phyloP scores from a whole-genome alignment of 169 alveolate species.

The Eimeria necatrix region DNA sequence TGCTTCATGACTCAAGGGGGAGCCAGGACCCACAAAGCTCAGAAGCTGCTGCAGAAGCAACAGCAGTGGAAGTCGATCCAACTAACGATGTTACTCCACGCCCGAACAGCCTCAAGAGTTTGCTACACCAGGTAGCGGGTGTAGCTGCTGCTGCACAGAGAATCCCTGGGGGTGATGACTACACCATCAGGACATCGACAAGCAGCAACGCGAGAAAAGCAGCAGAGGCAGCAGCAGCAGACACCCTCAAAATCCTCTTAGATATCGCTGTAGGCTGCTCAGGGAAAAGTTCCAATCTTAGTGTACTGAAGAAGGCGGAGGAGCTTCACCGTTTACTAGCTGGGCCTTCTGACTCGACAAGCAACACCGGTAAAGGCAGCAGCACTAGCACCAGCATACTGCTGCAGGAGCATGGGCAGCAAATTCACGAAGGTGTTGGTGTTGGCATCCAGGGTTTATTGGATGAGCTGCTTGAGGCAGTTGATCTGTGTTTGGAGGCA shows the following conservation, averaged over 20 bases:
- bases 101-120: slow-evolving; percentile 38
- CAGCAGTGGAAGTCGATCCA: slow-evolving; percentile 6
- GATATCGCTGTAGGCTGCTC: slow-evolving; percentile 1
- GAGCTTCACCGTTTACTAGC: slow-evolving; percentile 42
- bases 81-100: background rate
- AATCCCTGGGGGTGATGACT: slow-evolving; percentile 74
- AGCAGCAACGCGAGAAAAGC: slow-evolving; percentile 38
- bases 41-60: background rate
- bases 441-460: slow-evolving; percentile 42
- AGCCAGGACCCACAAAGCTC: background rate
- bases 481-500: slow-evolving; percentile 38
- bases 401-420: slow-evolving; percentile 29
- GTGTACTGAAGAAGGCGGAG: background rate
- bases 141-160: slow-evolving; percentile 60
- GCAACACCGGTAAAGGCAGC: background rate
- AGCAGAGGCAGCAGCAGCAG: slow-evolving; percentile 75
- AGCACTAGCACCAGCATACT: slow-evolving; percentile 21
- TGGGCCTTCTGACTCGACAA: background rate
- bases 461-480: slow-evolving; percentile 79
- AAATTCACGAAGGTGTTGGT: slow-evolving; percentile 40
- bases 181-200: slow-evolving; percentile 45
- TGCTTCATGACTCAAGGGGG: background rate
- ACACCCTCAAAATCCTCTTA: slow-evolving; percentile 47
- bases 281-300: background rate
- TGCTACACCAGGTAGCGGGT: slow-evolving; percentile 42